These are phyloP conservation scores for Ustilago lituana DNA, from an alignment of 1,284 basidiomycete genomes.

Conservation along the genomic window DNA sequence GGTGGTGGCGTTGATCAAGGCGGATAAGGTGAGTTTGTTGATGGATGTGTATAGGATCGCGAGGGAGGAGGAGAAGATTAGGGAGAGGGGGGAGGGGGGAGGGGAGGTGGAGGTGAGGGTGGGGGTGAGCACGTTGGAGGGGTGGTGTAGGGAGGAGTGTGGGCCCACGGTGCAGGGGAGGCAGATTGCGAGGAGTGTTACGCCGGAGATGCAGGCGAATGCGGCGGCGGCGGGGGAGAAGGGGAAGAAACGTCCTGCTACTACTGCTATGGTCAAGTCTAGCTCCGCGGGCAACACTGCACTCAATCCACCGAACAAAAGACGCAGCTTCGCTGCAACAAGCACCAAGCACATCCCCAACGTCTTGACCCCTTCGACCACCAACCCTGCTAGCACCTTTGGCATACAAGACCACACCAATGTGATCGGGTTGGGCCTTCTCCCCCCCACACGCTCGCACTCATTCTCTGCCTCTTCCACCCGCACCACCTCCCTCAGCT, in stretches of 20 bases:
- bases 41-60: slow-evolving; percentile 71
- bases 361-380: too few relatives aligned
- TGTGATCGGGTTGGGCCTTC: slow-evolving; percentile 7
- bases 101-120: slow-evolving; percentile 56
- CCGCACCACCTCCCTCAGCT: background rate
- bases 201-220: too few relatives aligned
- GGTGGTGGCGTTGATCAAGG: slow-evolving; percentile 69
- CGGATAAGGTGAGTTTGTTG: slow-evolving; percentile 69
- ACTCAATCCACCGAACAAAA: slow-evolving; percentile 1
- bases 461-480: slow-evolving; percentile 17
- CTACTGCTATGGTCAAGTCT: slow-evolving; percentile 11
- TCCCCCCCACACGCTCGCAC: slow-evolving; percentile 16
- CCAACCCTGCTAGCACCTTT: background rate
- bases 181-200: slow-evolving; percentile 26
- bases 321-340: slow-evolving; percentile 20
- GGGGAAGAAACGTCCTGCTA: slow-evolving; percentile 1
- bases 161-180: slow-evolving; percentile 21
- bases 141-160: slow-evolving; percentile 45
- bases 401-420: background rate
- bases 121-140: slow-evolving; percentile 54
- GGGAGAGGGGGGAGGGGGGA: slow-evolving; percentile 36
- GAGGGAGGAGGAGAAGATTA: slow-evolving; percentile 64
- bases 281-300: slow-evolving; percentile 11
- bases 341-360: background rate
- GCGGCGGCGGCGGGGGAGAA: slow-evolving; percentile 6